Percentiles rank a stretch among this genome's conserved stretches.
phyloP scores from a whole-genome alignment of 495 filamentous ascomycete genomes.

The Copromyces sp. region DNA sequence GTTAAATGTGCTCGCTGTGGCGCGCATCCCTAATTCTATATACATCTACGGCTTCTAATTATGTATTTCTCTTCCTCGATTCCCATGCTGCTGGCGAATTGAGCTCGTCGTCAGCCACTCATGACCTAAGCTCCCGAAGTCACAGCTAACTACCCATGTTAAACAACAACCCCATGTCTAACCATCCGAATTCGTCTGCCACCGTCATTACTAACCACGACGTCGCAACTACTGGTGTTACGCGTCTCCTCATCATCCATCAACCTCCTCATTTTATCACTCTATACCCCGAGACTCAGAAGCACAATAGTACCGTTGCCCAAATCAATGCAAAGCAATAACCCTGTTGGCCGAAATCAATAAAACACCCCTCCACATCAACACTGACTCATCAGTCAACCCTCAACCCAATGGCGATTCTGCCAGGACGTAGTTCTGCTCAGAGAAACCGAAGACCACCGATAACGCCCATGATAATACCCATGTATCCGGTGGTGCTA shows the following conservation, averaged over 20 bases:
- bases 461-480: conserved; percentile 23
- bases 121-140: too few relatives aligned
- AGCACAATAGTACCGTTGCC: too few relatives aligned
- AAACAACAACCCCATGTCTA: too few relatives aligned
- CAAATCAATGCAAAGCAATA: too few relatives aligned
- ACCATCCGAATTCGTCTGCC: too few relatives aligned
- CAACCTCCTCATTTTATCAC: too few relatives aligned
- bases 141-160: too few relatives aligned
- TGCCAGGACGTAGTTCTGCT: conserved; percentile 1
- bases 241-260: too few relatives aligned
- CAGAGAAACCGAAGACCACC: conserved; percentile 24
- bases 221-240: background rate
- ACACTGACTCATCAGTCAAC: background rate
- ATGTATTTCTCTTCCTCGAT: background rate
- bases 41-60: background rate
- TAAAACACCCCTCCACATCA: background rate
- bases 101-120: too few relatives aligned
- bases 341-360: too few relatives aligned
- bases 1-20: background rate
- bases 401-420: background rate
- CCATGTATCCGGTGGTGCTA: conserved; percentile 20
- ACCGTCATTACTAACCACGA: background rate
- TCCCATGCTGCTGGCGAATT: too few relatives aligned
- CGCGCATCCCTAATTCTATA: background rate
- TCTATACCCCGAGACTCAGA: background rate